Conservation (phyloP, 83 land plant genomes). For the Diphasiastrum complanatum region DNA sequence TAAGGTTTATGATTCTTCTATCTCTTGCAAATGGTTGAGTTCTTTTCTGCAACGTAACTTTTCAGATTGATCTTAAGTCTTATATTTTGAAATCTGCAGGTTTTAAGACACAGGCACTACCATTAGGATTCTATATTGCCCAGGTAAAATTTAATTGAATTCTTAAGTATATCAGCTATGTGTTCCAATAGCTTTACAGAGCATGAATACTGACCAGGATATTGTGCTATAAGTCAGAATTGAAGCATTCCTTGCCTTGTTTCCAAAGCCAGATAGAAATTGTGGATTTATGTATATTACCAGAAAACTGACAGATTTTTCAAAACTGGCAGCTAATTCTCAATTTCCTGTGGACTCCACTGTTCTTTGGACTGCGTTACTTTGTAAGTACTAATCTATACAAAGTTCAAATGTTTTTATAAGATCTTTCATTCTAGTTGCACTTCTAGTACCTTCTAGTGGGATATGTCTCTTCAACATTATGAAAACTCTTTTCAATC, state of each 20-base stretch:
- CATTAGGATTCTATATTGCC: conserved; percentile 23
- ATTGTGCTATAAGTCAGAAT: background rate
- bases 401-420: background rate
- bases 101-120: conserved; percentile 22
- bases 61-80: background rate
- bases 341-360: conserved; percentile 37
- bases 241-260: background rate
- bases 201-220: no score
- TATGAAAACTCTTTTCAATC: no score
- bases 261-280: background rate
- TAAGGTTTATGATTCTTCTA: no score
- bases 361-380: conserved; percentile 35
- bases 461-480: no score
- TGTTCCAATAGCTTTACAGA: no score
- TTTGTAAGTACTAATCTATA: conserved; percentile 16
- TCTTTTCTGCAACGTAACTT: background rate
- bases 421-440: no score
- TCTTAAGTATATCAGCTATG: no score
- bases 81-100: conserved; percentile 19
- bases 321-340: conserved; percentile 33
- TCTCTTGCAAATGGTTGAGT: background rate
- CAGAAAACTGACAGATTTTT: background rate
- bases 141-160: conserved; percentile 33
- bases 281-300: background rate
- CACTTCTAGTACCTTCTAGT: no score